Evolutionary conservation across 2,329 filamentous ascomycete genomes (phyloP), one percentile per base, ranked within the genome.

Genomic region (Ilyonectria destructans): DNA sequence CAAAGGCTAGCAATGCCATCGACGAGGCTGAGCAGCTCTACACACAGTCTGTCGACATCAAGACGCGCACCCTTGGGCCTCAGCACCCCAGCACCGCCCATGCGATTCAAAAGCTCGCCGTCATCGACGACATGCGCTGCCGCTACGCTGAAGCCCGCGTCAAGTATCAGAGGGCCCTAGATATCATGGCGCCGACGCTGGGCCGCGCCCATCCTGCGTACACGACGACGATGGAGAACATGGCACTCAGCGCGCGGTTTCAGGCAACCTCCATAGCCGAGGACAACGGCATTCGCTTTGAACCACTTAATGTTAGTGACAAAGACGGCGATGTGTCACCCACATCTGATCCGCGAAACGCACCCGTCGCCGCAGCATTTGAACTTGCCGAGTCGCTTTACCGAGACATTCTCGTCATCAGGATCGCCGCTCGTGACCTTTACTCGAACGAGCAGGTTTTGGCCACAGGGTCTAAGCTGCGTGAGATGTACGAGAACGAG

Each of bases 401-500:
- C 58, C 69, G 74, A n/a, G 74, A 77, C 4, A 72, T 73, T 6
- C 48, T 78, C 2, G 35, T 29, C 12, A 69, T 74, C 19, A 74
- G 77, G 60, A 70, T 69, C 49, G 68, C 68, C 2, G 75, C 75
- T 26, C 58, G 65, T 17, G 68, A 72, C 15, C 21, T 77, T 2
- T 78, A 78, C 58, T 51, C 69, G 6, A 67, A 75, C 26, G 69
- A 71, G 19, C 64, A 74, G 21, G 52, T 77, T 17, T 10, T 75
- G 46, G 62, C 63, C 10, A 77, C 76, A 10, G 74, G 67, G 8
- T 72, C 71, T 4, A 73, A 77, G 63, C 49, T 78, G 57, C 65
- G 66, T 17, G 74, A 78, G 61, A 78, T 77, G 76, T 78, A 77
- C 48, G 74, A 78, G 57, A 73, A 70, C 19, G 76, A 77, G 49